Percentiles rank a stretch among this genome's conserved stretches.
Evolutionary conservation across 2,329 filamentous ascomycete species (phyloP).

Genomic region (Triangularia setosa): DNA sequence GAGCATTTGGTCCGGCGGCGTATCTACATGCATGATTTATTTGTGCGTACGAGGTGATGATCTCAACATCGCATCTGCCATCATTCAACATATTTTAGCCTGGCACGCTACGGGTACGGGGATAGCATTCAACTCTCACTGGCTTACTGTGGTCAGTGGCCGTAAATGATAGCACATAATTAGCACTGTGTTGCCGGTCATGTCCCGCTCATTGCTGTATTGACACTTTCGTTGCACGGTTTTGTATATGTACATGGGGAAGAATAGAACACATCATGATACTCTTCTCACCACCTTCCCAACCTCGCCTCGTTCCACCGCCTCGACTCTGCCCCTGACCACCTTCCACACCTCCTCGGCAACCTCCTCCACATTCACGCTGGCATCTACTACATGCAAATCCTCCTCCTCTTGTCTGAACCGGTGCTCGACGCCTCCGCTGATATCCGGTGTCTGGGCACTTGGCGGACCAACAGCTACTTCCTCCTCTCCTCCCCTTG

Average conservation of each 20-base stretch:
- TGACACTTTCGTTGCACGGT: too few species aligned
- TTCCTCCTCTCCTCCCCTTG: slow-evolving; percentile 18
- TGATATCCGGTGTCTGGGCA: slow-evolving; percentile 9
- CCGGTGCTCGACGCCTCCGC: slow-evolving; percentile 27
- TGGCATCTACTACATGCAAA: slow-evolving; percentile 52
- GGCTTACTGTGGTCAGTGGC: neutral
- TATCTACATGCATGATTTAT: slow-evolving; percentile 5
- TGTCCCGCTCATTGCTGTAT: too few species aligned
- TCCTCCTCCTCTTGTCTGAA: slow-evolving; percentile 51
- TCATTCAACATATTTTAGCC: slow-evolving; percentile 2
- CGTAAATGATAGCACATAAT: neutral
- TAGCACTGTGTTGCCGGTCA: neutral
- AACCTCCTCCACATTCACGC: slow-evolving; percentile 53
- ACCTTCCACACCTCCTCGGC: slow-evolving; percentile 52
- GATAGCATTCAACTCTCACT: slow-evolving; percentile 22
- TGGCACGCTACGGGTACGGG: neutral
- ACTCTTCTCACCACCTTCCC: slow-evolving; percentile 45
- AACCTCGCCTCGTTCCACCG: slow-evolving; percentile 47
- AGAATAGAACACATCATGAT: slow-evolving; percentile 26
- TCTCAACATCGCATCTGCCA: slow-evolving; percentile 26
- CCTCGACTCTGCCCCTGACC: slow-evolving; percentile 44
- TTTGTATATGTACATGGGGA: too few species aligned
- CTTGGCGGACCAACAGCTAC: slow-evolving; percentile 18
- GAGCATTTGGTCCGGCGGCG: slow-evolving; percentile 1
- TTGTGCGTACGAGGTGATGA: slow-evolving; percentile 12